Evolutionary conservation across 768 basidiomycete species (phyloP), one percentile per base, ranked within the genome.

Genomic region (Boletus barrowsii): DNA sequence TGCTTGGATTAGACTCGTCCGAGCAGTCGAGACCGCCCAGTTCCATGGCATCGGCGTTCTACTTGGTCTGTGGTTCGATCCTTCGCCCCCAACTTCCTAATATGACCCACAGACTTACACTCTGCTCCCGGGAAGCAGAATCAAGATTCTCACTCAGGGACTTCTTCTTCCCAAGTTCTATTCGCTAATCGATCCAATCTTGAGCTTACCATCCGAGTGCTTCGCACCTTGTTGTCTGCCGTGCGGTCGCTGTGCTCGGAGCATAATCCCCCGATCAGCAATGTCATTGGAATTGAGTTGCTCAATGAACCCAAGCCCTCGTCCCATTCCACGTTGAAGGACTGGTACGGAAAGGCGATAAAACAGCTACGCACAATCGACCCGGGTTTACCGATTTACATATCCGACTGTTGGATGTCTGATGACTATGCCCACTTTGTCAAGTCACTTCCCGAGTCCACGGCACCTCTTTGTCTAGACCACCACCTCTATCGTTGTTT

Each of bases 401-500:
- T 93, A 46, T 77, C 81, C 5, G 91, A 94, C 62, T 83, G 84
- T 42, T 94, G 90, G 90, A 76, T 81, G 62, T 77, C 83, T 1
- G 79, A 84, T 26, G 72, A 79, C 50, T 92, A 89, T 59, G 76
- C 83, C 15, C 71, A 76, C 10, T 88, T 79, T 61, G 72, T 83
- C 62, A 69, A 69, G 22, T 64, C 72, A 7, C 69, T 72, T 58
- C 43, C 67, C 43, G 10, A 61, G 53, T 29, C 63, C 24, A 51
- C 73, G 53, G 63, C 61, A 15, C 80, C 82, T 29, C 73, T 84
- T 18, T 82, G 86, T 14, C 73, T 92, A 39, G 91, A 93, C 67
- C 88, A 91, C 59, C 91, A 93, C 63, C 77, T 93, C 20, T 93
- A 93, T 63, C 81, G 91, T 24, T 90, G 88, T 68, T 90, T 91